These are phyloP conservation scores for Teratosphaeria viscida DNA, from an alignment of 2,329 filamentous ascomycete species.

Conservation along the genomic window DNA sequence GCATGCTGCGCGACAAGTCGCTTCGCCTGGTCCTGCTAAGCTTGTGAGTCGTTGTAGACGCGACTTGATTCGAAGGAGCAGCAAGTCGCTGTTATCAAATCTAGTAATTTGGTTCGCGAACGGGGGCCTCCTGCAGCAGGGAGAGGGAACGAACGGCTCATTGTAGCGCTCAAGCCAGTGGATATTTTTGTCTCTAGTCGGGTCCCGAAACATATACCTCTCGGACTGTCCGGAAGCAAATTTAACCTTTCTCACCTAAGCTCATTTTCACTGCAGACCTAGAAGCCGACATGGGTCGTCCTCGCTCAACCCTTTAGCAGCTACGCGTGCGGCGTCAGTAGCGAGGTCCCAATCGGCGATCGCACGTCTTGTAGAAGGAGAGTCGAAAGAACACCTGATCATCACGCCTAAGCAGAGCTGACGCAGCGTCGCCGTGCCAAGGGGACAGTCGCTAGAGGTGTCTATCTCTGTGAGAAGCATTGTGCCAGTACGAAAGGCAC, in stretches of 20 bases:
- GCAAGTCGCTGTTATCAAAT: too few relatives aligned
- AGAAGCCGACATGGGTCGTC: neutral
- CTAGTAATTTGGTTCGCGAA: too few relatives aligned
- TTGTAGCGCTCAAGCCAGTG: too few relatives aligned
- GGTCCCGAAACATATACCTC: neutral
- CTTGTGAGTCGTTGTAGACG: too few relatives aligned
- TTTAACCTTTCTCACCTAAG: neutral
- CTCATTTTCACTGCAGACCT: neutral
- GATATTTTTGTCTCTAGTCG: neutral
- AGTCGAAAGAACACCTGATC: neutral
- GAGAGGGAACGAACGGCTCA: too few relatives aligned
- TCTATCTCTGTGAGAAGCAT: neutral
- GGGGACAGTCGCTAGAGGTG: neutral
- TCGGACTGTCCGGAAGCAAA: neutral
- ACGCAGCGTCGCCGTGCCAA: neutral
- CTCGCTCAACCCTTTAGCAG: neutral
- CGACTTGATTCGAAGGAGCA: too few relatives aligned
- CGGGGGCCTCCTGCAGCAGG: too few relatives aligned
- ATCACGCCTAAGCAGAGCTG: neutral
- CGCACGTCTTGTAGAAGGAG: neutral
- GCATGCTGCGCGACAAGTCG: too few relatives aligned
- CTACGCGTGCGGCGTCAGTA: neutral
- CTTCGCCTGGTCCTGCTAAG: too few relatives aligned
- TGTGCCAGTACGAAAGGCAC: neutral
- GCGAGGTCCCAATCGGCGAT: neutral